These are phyloP conservation scores for Aspergillus caelatus DNA, from an alignment of 2,329 filamentous ascomycete species.

Conservation along the genomic window DNA sequence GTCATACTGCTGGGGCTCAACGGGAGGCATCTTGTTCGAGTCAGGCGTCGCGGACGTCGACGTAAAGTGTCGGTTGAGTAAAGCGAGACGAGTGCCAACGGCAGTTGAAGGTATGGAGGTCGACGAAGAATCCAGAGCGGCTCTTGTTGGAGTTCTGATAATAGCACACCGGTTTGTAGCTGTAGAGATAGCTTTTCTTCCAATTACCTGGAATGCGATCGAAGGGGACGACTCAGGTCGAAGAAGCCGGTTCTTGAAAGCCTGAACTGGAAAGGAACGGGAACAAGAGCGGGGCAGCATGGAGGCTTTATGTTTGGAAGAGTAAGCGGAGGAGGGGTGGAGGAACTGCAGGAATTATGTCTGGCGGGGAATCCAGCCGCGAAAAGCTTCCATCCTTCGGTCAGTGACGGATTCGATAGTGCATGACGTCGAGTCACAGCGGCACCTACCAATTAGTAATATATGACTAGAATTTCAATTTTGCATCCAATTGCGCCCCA, in stretches of 20 bases:
- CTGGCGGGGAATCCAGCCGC: not conserved
- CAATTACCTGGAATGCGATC: constrained; percentile 4
- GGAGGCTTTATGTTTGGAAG: constrained; percentile 10
- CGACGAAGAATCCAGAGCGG: constrained; percentile 28
- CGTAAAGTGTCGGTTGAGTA: constrained; percentile 46
- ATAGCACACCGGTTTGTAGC: constrained; percentile 6
- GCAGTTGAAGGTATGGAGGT: constrained; percentile 17
- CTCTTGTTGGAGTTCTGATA: constrained; percentile 3
- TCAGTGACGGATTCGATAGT: not conserved
- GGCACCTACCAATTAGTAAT: not conserved
- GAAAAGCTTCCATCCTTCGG: not conserved
- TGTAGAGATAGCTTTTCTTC: constrained; percentile 20
- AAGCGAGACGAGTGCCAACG: constrained; percentile 38
- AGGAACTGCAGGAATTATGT: not conserved
- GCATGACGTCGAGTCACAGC: not conserved
- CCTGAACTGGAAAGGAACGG: constrained; percentile 21
- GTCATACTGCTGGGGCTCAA: constrained; percentile 52
- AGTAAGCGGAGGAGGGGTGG: constrained; percentile 4
- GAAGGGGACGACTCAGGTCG: constrained; percentile 9
- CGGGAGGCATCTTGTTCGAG: constrained; percentile 49
- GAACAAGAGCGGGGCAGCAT: constrained; percentile 26
- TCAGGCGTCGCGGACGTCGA: constrained; percentile 26
- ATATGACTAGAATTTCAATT: not conserved
- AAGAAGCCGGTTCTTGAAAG: constrained; percentile 19
- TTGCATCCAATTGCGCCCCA: not conserved